These are phyloP conservation scores for Tagetes erecta DNA, from an alignment of 129 eudicot species.

Conservation along the genomic window DNA sequence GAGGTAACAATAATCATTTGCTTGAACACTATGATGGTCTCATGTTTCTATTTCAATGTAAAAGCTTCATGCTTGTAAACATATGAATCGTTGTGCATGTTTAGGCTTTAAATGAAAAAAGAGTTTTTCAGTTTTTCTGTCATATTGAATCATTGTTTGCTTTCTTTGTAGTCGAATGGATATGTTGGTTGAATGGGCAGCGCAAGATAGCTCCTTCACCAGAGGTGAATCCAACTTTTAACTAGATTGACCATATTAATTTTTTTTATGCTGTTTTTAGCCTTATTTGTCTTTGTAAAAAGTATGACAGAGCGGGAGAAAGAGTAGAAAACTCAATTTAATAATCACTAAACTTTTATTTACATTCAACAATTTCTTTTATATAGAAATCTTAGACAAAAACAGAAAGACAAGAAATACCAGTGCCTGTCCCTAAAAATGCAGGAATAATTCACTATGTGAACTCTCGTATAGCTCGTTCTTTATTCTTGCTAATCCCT, in stretches of 20 bases:
- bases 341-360: background rate
- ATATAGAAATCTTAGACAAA: background rate
- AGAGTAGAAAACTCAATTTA: background rate
- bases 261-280: background rate
- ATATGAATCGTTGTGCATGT: background rate
- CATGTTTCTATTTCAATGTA: background rate
- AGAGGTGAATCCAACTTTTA: conserved; percentile 57
- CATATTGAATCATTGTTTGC: conserved; percentile 19
- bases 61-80: conserved; percentile 1
- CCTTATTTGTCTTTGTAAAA: background rate
- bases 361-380: background rate
- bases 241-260: background rate
- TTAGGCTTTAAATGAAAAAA: background rate
- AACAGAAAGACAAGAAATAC: background rate
- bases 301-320: background rate
- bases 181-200: conserved; percentile 98
- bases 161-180: conserved; percentile 84
- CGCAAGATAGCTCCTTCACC: conserved; percentile 92
- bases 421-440: background rate
- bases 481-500: background rate
- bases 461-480: background rate
- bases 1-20: conserved; percentile 5
- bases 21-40: conserved; percentile 10
- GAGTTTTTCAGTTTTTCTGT: conserved; percentile 6
- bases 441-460: background rate